Evolutionary conservation across 768 basidiomycete genomes (phyloP), one percentile per base, ranked within the genome.

Genomic region (Kwoniella dendrophila): DNA sequence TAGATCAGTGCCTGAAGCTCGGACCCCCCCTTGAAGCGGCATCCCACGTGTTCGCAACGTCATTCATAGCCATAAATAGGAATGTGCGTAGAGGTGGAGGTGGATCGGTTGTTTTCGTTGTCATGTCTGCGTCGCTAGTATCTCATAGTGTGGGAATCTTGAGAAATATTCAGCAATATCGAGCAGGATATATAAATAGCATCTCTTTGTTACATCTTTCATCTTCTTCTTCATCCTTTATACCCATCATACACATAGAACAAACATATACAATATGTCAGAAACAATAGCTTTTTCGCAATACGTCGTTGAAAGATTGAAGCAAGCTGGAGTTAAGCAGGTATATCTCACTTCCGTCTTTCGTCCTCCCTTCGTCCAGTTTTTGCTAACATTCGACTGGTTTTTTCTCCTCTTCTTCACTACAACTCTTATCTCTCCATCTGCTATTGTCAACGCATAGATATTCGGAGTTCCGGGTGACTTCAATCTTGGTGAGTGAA

Each of bases 251-350:
- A n/a, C n/a, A n/a, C n/a, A n/a, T n/a, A n/a, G n/a, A n/a, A n/a
- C n/a, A n/a, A n/a, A n/a, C n/a, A n/a, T n/a, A n/a, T n/a, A n/a
- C 33, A 53, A 6, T 38, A 61, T 66, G 66, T 62, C 73, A 16
- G 68, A 65, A 20, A 51, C 74, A 47, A 77, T 79, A 47, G 70
- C 68, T 47, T 75, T 81, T 57, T 70, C 71, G 10, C 45, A 52
- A 18, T 81, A 79, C 65, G 66, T 81, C 52, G 64, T 79, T 34
- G 74, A 76, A 54, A 44, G 78, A 24, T 68, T 79, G 59, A 77
- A 74, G 66, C 77, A 79, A 59, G 71, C 56, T 48, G 40, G 62
- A 10, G 61, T 73, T 45, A 74, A 92, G 84, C 86, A 69, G 33
- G 79, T 73, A n/a, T 50, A 59, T 33, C 38, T 63, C 26, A 53